Base-by-base conservation (phyloP, 768 basidiomycete species). In the Termitomyces sp. region DNA sequence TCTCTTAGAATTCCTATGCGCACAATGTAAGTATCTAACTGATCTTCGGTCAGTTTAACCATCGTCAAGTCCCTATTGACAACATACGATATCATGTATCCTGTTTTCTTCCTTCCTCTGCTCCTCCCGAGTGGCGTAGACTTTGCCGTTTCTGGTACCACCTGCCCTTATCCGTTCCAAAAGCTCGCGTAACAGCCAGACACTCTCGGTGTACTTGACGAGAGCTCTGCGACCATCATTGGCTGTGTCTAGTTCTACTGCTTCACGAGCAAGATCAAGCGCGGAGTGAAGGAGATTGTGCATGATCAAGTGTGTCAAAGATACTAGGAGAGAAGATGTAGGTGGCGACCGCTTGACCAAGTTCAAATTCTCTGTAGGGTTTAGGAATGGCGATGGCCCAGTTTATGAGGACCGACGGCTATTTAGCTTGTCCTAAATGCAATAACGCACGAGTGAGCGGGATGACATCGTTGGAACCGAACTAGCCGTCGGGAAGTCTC, bases 1-100 rank as follows among this genome's bases (percentile, higher is more conserved):
- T 47, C 28, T 32, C 51, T 43, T 22, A 59, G 24, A 17, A 59
- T 40, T 10, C 32, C 46, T 43, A 59, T 59, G 10, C 58, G 58
- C 12, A 32, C 15, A n/a, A 46, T 53, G 11, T 59, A 59, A 7
- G 58, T 56, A n/a, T 59, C 58, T 21, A 59, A 35, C 58, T 59
- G 22, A 28, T 45, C n/a, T 7, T 30, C 15, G n/a, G 19, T 53
- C 45, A 55, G 22, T 37, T 19, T n/a, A 11, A 5, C 14, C 2
- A 45, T 8, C 10, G n/a, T 4, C 21, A 41, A 3, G 17, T 12
- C 5, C 6, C 42, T 15, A 8, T 6, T 7, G 15, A 15, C 3
- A 28, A 57, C 59, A 21, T 30, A 60, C 59, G 8, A 60, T 60
- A 12, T 53, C 52, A 26, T 57, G 59, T 7, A 60, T 21, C 21